Evolutionary conservation across 176 grass and related monocot genomes (phyloP).

Genomic region (Lolium rigidum): DNA sequence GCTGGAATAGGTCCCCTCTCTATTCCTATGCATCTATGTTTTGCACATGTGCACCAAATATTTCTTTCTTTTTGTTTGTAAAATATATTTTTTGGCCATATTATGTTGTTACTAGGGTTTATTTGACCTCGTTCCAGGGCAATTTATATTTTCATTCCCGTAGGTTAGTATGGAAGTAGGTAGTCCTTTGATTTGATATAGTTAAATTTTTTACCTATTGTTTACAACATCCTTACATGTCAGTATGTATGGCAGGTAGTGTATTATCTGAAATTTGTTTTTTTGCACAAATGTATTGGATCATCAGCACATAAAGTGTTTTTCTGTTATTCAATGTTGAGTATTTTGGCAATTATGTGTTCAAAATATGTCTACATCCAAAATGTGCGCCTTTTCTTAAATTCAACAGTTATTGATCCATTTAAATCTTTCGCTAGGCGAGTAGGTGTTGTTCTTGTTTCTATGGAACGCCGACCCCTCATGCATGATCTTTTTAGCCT

Average conservation of each 20-base stretch:
- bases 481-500: neutral
- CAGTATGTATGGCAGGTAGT: neutral
- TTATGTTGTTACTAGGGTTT: neutral
- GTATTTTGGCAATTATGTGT: neutral
- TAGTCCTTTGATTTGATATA: neutral
- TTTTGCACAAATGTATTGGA: neutral
- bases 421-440: neutral
- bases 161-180: neutral
- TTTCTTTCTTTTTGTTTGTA: neutral
- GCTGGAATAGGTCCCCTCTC: neutral
- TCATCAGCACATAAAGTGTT: neutral
- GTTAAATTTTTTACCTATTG: neutral
- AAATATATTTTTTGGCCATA: neutral
- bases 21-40: slow-evolving; percentile 3
- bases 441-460: neutral
- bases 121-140: neutral
- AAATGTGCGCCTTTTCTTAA: neutral
- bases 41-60: neutral
- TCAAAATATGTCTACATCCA: neutral
- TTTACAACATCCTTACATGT: neutral
- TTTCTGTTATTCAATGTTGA: neutral
- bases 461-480: neutral
- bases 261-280: neutral
- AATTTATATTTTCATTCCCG: neutral
- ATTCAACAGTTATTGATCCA: neutral